Conservation (phyloP, 441 rosid genomes). For the Brassica hybrid region DNA sequence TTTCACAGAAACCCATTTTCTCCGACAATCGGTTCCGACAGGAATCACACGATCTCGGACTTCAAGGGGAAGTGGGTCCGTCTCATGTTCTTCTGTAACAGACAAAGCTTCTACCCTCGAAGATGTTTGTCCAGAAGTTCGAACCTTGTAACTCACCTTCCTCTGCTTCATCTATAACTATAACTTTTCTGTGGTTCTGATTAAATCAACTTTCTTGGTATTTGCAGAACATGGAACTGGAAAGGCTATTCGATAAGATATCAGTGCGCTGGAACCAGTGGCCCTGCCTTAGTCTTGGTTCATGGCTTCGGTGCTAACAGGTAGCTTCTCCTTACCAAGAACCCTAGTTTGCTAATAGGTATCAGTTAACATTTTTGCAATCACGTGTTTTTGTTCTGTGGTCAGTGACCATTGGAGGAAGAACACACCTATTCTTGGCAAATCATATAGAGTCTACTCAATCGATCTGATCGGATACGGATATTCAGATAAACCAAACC, state of each 20-base stretch:
- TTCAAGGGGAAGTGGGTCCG: slow-evolving; percentile 32
- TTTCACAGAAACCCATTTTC: slow-evolving; percentile 32
- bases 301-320: slow-evolving; percentile 99
- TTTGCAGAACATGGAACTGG: slow-evolving; percentile 80
- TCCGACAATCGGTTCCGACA: slow-evolving; percentile 24
- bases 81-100: slow-evolving; percentile 32
- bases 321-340: slow-evolving; percentile 63
- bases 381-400: slow-evolving; percentile 24
- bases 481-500: slow-evolving; percentile 87
- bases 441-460: slow-evolving; percentile 70
- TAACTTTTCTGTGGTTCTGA: slow-evolving; percentile 4
- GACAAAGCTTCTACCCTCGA: slow-evolving; percentile 34
- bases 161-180: not conserved
- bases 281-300: slow-evolving; percentile 83
- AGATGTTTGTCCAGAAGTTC: slow-evolving; percentile 37
- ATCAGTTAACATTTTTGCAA: not conserved
- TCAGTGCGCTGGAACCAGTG: slow-evolving; percentile 67
- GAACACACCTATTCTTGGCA: slow-evolving; percentile 81
- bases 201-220: not conserved
- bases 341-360: slow-evolving; percentile 45
- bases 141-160: slow-evolving; percentile 49
- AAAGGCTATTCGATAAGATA: slow-evolving; percentile 84
- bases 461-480: slow-evolving; percentile 95
- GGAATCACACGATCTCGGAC: slow-evolving; percentile 29
- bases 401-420: slow-evolving; percentile 92